Evolutionary conservation across 805 yeast species (phyloP), one percentile per base, ranked within the genome.

Genomic region (Scheffersomyces amazonensis): DNA sequence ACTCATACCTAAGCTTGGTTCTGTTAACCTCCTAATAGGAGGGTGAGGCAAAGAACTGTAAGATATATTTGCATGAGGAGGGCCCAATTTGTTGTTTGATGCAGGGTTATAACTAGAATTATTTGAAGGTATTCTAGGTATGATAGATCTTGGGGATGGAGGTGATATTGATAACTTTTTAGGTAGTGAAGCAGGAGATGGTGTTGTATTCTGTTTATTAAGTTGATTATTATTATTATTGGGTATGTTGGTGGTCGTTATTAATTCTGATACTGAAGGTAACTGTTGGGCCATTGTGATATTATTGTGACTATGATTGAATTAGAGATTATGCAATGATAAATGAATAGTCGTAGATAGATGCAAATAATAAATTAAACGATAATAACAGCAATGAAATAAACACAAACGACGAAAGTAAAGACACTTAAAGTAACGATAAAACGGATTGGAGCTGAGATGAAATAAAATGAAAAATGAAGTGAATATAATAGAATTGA

Each of bases 181-280:
- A 16, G 27, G 20, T 15, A 22, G 9, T 8, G 35, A 5, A 4
- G 38, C 16, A 22, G n/a, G 13, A 16, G n/a, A 9, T 13, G 12
- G 30, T 5, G 30, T 15, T n/a, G 30, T 27, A 5, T 6, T 24
- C 5, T 9, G 9, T 35, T 20, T 20, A 20, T 20, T 20, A 10
- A 20, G 10, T 20, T 20, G 10, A 20, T 20, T 20, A 10, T 7
- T 7, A 7, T 20, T 9, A 11, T 23, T n/a, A 17, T 5, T n/a
- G 34, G n/a, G n/a, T n/a, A n/a, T n/a, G n/a, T n/a, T 29, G 16
- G 56, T 46, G 21, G 48, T 42, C 16, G 50, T 50, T 49, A 54
- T 50, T 34, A 54, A 44, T 37, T 54, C 60, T 32, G 54, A 46
- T 23, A 54, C 60, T 13, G 58, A 53, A 23, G 60, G 60, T 37